These are phyloP conservation scores for Cyberlindnera suaveolens DNA, from an alignment of 805 yeast species.

Conservation along the genomic window DNA sequence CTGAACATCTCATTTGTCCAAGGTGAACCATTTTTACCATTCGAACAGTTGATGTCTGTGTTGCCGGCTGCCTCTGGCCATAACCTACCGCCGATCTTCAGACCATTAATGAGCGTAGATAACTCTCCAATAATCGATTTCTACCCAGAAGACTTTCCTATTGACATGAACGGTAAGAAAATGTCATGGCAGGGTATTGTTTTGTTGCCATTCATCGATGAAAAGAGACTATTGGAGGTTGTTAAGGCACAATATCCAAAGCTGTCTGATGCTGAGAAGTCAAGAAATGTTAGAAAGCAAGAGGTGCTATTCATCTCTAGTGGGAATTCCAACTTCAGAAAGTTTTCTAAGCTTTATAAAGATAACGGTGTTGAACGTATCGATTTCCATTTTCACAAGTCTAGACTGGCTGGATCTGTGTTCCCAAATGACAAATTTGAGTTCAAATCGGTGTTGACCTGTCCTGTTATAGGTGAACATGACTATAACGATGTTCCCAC, in stretches of 20 bases:
- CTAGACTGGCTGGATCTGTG: slow-evolving; percentile 57
- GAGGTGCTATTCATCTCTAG: slow-evolving; percentile 68
- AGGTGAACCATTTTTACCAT: slow-evolving; percentile 84
- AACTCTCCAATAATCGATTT: slow-evolving; percentile 84
- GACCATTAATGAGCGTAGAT: slow-evolving; percentile 73
- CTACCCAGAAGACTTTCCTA: slow-evolving; percentile 80
- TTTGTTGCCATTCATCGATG: slow-evolving; percentile 85
- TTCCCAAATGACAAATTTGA: slow-evolving; percentile 28
- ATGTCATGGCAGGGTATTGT: slow-evolving; percentile 96
- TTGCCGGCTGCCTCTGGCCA: slow-evolving; percentile 92
- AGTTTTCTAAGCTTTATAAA: slow-evolving; percentile 24
- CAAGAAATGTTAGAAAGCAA: slow-evolving; percentile 63
- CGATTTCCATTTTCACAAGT: slow-evolving; percentile 40
- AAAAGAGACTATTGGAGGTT: slow-evolving; percentile 57
- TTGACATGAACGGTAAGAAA: slow-evolving; percentile 94
- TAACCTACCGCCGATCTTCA: slow-evolving; percentile 73
- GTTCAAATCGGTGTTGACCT: slow-evolving; percentile 24
- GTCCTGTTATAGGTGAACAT: slow-evolving; percentile 30
- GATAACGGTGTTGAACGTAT: slow-evolving; percentile 23
- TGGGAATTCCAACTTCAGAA: slow-evolving; percentile 42
- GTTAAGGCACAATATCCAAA: slow-evolving; percentile 59
- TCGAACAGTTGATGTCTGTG: slow-evolving; percentile 91
- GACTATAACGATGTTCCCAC: slow-evolving; percentile 34
- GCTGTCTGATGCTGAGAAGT: slow-evolving; percentile 60
- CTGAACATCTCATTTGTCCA: slow-evolving; percentile 50